phyloP scores from a whole-genome alignment of 192 early-diverging fungal species.

The Powellomyces hirtus region DNA sequence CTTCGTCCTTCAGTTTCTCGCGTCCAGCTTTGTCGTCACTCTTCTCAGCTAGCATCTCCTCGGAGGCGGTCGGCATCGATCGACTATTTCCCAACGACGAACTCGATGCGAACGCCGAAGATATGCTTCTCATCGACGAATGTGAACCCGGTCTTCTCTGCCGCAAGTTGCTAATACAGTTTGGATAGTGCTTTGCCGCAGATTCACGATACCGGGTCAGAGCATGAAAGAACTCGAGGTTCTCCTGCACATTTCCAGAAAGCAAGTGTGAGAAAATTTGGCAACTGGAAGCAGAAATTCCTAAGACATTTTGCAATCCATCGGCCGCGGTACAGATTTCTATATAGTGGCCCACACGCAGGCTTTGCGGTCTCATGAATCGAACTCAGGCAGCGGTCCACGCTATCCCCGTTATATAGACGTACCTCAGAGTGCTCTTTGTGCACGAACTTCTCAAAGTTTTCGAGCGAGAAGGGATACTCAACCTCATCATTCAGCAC shows the following conservation, averaged over 20 bases:
- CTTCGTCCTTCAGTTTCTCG: conserved; percentile 22
- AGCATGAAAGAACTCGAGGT: conserved; percentile 29
- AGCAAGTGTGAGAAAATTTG: neutral
- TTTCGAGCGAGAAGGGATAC: conserved; percentile 17
- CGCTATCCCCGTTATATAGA: too few relatives aligned
- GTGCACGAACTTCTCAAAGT: conserved; percentile 24
- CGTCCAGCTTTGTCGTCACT: neutral
- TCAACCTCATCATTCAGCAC: conserved; percentile 25
- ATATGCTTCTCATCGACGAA: conserved; percentile 9
- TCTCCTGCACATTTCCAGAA: conserved; percentile 13
- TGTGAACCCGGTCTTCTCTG: conserved; percentile 1
- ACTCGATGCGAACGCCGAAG: conserved; percentile 4
- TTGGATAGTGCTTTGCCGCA: conserved; percentile 9
- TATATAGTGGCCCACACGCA: too few relatives aligned
- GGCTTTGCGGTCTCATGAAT: too few relatives aligned
- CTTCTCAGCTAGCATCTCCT: neutral
- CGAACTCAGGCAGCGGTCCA: too few relatives aligned
- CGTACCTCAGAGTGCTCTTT: conserved; percentile 37
- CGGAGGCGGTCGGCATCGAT: neutral
- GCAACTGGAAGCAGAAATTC: neutral
- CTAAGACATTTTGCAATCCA: too few relatives aligned
- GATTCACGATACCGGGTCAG: conserved; percentile 16
- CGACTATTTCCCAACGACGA: neutral
- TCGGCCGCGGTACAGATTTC: too few relatives aligned
- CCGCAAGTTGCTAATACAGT: neutral